phyloP scores from a whole-genome alignment of 176 grass and related monocot genomes.

The Bolboschoenus planiculmis region DNA sequence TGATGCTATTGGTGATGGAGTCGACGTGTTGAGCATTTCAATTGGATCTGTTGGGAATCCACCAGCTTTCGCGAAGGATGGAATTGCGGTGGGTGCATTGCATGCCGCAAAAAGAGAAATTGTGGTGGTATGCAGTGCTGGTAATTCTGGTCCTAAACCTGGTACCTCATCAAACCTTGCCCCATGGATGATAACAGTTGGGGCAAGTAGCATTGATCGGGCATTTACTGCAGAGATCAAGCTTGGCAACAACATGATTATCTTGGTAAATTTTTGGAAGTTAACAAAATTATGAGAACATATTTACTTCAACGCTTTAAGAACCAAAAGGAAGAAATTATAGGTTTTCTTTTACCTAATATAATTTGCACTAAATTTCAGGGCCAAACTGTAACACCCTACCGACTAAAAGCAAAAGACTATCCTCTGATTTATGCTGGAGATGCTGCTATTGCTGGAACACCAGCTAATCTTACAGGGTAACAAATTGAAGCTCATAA shows the following conservation, averaged over 20 bases:
- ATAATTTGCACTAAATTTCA: conserved; percentile 18
- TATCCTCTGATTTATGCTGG: conserved; percentile 70
- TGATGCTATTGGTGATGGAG: conserved; percentile 81
- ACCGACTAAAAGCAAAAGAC: conserved; percentile 26
- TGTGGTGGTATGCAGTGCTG: conserved; percentile 79
- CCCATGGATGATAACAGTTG: conserved; percentile 84
- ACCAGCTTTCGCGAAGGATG: conserved; percentile 33
- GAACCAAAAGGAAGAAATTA: background rate
- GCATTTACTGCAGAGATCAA: conserved; percentile 47
- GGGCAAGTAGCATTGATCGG: conserved; percentile 91
- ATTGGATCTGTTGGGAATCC: conserved; percentile 44
- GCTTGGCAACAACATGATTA: conserved; percentile 41
- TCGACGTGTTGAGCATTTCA: conserved; percentile 81
- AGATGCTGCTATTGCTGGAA: conserved; percentile 53
- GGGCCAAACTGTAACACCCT: conserved; percentile 77
- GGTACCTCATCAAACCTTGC: conserved; percentile 78
- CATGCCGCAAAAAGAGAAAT: conserved; percentile 47
- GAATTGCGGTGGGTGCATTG: conserved; percentile 69
- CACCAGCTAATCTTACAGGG: conserved; percentile 56
- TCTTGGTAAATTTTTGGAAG: conserved; percentile 41
- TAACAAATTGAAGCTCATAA: conserved; percentile 15
- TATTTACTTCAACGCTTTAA: background rate
- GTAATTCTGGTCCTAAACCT: conserved; percentile 63
- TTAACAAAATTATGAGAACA: background rate
- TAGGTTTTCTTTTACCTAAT: conserved; percentile 1